Conservation (phyloP, 1,139 yeast genomes). For the Debaryomyces udenii region DNA sequence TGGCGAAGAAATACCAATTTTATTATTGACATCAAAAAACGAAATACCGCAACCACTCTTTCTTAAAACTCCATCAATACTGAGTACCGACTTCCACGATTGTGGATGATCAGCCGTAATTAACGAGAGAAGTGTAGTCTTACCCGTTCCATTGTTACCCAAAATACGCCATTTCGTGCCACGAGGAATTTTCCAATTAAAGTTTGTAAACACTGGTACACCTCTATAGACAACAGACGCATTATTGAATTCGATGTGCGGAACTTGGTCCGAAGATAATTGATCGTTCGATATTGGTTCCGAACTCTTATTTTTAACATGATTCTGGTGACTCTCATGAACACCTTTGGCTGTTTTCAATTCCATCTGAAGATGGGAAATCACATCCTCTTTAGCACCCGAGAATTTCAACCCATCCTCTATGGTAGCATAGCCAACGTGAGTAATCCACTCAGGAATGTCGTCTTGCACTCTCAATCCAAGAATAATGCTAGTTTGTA, state of each 20-base stretch:
- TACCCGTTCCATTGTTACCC: slow-evolving; percentile 93
- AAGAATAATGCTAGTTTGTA: slow-evolving; percentile 49
- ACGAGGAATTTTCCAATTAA: slow-evolving; percentile 65
- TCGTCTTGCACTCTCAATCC: slow-evolving; percentile 79
- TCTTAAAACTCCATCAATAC: slow-evolving; percentile 67
- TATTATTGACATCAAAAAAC: slow-evolving; percentile 75
- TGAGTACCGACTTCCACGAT: slow-evolving; percentile 78
- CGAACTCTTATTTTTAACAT: slow-evolving; percentile 9
- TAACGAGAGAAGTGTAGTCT: slow-evolving; percentile 80
- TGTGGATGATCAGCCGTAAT: slow-evolving; percentile 97
- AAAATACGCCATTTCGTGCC: slow-evolving; percentile 89
- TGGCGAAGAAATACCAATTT: slow-evolving; percentile 89
- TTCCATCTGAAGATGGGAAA: slow-evolving; percentile 12
- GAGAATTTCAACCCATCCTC: slow-evolving; percentile 49
- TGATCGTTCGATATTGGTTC: slow-evolving; percentile 13
- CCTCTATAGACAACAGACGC: slow-evolving; percentile 72
- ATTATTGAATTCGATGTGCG: slow-evolving; percentile 59
- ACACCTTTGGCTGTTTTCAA: slow-evolving; percentile 6
- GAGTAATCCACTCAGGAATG: slow-evolving; percentile 78
- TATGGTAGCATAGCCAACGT: slow-evolving; percentile 62
- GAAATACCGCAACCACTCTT: slow-evolving; percentile 69
- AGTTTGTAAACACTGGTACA: slow-evolving; percentile 56
- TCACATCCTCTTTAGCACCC: slow-evolving; percentile 45
- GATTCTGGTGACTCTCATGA: slow-evolving; percentile 14
- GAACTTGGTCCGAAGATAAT: slow-evolving; percentile 16